Base-by-base conservation (phyloP, 768 basidiomycete genomes). In the Lactarius psammicola region DNA sequence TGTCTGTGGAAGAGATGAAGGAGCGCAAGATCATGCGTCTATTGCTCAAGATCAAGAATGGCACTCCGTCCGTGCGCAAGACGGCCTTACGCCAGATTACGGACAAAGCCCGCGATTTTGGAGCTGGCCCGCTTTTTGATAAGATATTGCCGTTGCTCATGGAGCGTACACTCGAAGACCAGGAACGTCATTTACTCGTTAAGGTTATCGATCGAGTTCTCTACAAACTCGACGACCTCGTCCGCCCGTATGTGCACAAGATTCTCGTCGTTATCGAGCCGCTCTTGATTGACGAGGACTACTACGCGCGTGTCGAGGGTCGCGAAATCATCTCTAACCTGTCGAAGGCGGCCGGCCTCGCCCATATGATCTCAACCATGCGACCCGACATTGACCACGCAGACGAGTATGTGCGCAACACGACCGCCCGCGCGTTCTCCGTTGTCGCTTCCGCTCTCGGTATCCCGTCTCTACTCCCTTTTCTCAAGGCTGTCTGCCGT, bases 291-390 rank as follows among this genome's bases (percentile, higher is more conserved):
- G 96, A 99, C 76, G 96, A 98, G 76, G 97, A 98, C 75, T 94
- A 94, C 77, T 94, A 93, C 71, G 91, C 91, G 55, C 92, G 94
- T 76, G 95, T 98, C 51, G 97, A 98, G 79, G 97, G 97, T 69
- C 94, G 96, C 38, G 97, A 99, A 80, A 98, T 99, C 75, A 99
- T 98, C 71, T 96, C 94, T 72, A 99, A 98, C 76, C 81, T 98
- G 49, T 96, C 97, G 33, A 99, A 98, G 78, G 97, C 97, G 13
- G 96, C 95, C 34, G 97, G 97, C 78, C 88, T 99, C 30, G 96
- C 97, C 2, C 97, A 99, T 79, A 98, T 99, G 97, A 99, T 99
- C 72, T 99, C 97, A 40, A 99, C 96, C 23, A 98, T 99, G 96
- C 90, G 96, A 71, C 96, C 97, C 3, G 96, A 99, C 82, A 98